These are phyloP conservation scores for Spathaspora arborariae DNA, from an alignment of 805 yeast species.

Conservation along the genomic window DNA sequence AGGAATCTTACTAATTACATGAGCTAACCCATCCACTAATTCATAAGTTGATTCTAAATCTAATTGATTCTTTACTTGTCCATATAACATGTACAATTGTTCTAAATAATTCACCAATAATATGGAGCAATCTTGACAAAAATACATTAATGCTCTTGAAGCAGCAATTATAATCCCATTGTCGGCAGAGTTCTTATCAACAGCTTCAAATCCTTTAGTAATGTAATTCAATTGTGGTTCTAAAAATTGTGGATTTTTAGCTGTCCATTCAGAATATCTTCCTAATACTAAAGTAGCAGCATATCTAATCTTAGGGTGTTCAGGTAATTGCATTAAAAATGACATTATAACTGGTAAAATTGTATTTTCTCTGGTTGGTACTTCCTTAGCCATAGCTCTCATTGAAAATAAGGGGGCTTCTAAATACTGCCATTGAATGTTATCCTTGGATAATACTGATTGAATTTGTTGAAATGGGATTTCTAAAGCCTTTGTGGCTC, in stretches of 20 bases:
- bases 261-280: conserved; percentile 95
- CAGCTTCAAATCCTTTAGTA: conserved; percentile 60
- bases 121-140: conserved; percentile 84
- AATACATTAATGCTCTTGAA: conserved; percentile 88
- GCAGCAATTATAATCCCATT: conserved; percentile 74
- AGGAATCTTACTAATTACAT: conserved; percentile 64
- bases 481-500: conserved; percentile 62
- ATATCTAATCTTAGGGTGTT: conserved; percentile 81
- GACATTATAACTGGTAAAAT: conserved; percentile 77
- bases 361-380: conserved; percentile 58
- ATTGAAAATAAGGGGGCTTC: conserved; percentile 89
- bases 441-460: conserved; percentile 20
- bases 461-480: conserved; percentile 68
- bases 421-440: conserved; percentile 66
- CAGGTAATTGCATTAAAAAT: conserved; percentile 66
- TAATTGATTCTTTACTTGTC: conserved; percentile 45
- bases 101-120: conserved; percentile 64
- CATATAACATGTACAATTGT: conserved; percentile 73
- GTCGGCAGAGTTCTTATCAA: conserved; percentile 58
- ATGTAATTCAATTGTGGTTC: conserved; percentile 84
- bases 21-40: conserved; percentile 85
- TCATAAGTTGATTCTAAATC: conserved; percentile 72
- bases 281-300: conserved; percentile 93
- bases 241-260: conserved; percentile 75
- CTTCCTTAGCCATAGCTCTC: conserved; percentile 93